Evolutionary conservation across 208 protist species (phyloP).

Genomic region (Trypanosoma platydactyli): DNA sequence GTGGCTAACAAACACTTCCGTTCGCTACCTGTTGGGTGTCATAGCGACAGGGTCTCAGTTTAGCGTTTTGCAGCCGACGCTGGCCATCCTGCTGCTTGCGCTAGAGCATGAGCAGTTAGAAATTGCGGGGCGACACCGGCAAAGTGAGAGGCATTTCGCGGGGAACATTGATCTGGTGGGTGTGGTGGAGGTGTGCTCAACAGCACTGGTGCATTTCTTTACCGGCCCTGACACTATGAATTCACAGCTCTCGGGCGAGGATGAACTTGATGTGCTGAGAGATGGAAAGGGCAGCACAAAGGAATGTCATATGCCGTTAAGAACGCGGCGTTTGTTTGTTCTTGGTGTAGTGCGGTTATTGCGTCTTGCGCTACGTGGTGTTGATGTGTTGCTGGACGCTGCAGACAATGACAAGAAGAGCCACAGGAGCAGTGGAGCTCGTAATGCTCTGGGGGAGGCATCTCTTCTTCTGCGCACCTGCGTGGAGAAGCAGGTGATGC

Average conservation of each 20-base stretch:
- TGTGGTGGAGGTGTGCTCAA: conserved; percentile 15
- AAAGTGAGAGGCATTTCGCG: not conserved
- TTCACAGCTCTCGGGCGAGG: not conserved
- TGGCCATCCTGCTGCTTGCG: conserved; percentile 3
- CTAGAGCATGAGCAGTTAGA: conserved; percentile 4
- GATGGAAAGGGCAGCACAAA: too few species aligned
- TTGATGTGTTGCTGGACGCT: conserved; percentile 11
- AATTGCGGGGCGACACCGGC: not conserved
- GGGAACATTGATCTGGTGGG: not conserved
- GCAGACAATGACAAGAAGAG: not conserved
- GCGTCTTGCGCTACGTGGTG: conserved; percentile 14
- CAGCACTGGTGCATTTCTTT: conserved; percentile 5
- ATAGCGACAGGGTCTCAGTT: conserved; percentile 6
- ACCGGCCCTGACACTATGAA: conserved; percentile 3
- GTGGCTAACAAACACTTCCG: conserved; percentile 6
- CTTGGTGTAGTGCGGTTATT: conserved; percentile 7
- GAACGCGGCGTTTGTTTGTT: not conserved
- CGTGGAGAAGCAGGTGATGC: conserved; percentile 15
- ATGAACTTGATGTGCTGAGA: too few species aligned
- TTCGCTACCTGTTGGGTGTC: conserved; percentile 13
- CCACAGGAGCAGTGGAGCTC: not conserved
- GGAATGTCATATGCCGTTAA: not conserved
- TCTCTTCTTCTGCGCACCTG: conserved; percentile 4
- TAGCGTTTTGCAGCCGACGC: conserved; percentile 13
- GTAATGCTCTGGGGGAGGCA: not conserved